Evolutionary conservation across 78 protist species (phyloP).

Genomic region (slime mould (Dictyostelium discoideum)): DNA sequence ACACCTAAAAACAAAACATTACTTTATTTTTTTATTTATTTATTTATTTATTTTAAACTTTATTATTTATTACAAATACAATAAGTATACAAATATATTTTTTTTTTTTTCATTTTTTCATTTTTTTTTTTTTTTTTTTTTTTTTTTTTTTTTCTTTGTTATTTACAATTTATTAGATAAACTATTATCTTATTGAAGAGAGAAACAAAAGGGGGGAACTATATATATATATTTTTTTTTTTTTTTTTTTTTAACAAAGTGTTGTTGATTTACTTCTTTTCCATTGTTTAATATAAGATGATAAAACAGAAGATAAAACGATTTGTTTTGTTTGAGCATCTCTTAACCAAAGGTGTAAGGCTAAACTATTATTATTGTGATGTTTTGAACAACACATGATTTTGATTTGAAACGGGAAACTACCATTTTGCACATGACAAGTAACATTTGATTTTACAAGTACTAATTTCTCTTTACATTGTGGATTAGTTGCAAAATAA

Average conservation of each 20-base stretch:
- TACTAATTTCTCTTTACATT: constrained; percentile 52
- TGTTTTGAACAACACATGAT: constrained; percentile 78
- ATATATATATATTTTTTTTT: neutral
- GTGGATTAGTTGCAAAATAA: constrained; percentile 69
- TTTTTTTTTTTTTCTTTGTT: neutral
- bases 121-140: neutral
- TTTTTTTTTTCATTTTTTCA: too few relatives aligned
- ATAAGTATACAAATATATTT: neutral
- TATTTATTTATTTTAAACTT: neutral
- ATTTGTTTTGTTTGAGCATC: constrained; percentile 43
- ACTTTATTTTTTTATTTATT: too few relatives aligned
- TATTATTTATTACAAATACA: constrained; percentile 3
- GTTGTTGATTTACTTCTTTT: constrained; percentile 65
- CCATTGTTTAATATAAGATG: constrained; percentile 68
- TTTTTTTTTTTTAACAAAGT: neutral
- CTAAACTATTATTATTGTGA: constrained; percentile 61
- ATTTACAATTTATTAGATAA: neutral
- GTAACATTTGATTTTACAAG: constrained; percentile 61
- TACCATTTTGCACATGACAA: constrained; percentile 14
- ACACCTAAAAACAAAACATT: too few relatives aligned
- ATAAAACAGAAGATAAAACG: constrained; percentile 53
- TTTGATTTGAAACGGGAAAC: constrained; percentile 48
- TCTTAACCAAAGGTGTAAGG: constrained; percentile 61
- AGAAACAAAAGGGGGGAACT: neutral
- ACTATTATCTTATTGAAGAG: neutral